Evolutionary conservation across 805 yeast genomes (phyloP), one percentile per base, ranked within the genome.

Genomic region (Sungouiozyma ichnusensis): DNA sequence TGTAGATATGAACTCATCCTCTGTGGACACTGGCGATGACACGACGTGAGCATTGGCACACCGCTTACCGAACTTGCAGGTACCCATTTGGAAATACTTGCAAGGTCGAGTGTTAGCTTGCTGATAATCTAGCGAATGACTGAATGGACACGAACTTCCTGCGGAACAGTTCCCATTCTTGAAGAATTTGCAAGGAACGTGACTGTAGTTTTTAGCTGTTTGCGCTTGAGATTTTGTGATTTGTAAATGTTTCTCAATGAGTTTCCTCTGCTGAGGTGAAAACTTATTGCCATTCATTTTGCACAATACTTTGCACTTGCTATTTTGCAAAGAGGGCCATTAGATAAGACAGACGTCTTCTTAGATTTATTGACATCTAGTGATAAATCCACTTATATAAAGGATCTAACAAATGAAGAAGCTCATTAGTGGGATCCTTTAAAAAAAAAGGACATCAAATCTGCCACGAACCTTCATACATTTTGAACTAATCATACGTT

Each of bases 111-210:
- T 64, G 39, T 71, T 71, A 6, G 61, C 62, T 8, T 60, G 64
- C n/a, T 70, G 58, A 4, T 73, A 68, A 42, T 80, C 83, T 40
- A 76, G 57, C 37, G 81, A 71, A 60, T 90, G 98, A 29, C 92
- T 79, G 58, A 90, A 90, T 1, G 96, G 96, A 61, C 98, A 90
- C 1, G 90, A 71, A 40, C 68, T 70, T 11, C 97, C 97, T 1
- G 97, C 97, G 62, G 88, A 97, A 62, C 98, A 90, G 15, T 84
- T 77, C 1, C 97, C 97, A 60, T 88, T 96, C 44, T 76, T 71
- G 62, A 71, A 90, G 67, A 90, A 90, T 66, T 90, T 90, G 63
- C 98, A 90, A 2, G 98, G 98, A 24, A 90, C 97, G 62, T 90
- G 98, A 37, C 94, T 55, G 55, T 58, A 55, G 39, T 52, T 46